phyloP scores from a whole-genome alignment of 495 filamentous ascomycete species.

The Penicillium chermesinum region DNA sequence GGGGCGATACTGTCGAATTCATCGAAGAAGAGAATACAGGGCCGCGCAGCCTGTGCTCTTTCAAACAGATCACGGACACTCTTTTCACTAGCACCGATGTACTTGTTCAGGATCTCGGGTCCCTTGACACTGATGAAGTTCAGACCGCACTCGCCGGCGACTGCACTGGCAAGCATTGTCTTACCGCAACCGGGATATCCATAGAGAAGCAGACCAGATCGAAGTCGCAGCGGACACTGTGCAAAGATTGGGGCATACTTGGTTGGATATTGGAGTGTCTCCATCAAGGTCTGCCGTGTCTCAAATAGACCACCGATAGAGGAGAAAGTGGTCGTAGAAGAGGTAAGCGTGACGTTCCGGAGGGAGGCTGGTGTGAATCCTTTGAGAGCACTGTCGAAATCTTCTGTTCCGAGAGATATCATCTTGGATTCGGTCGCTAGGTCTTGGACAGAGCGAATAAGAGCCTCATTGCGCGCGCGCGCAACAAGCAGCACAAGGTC shows the following conservation, averaged over 20 bases:
- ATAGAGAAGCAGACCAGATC: conserved; percentile 87
- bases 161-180: conserved; percentile 85
- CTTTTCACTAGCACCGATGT: conserved; percentile 95
- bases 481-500: conserved; percentile 82
- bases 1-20: conserved; percentile 97
- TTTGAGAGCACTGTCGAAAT: conserved; percentile 78
- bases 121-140: conserved; percentile 99
- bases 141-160: conserved; percentile 91
- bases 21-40: conserved; percentile 95
- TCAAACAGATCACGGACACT: conserved; percentile 92
- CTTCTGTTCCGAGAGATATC: conserved; percentile 59
- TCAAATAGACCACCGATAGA: conserved; percentile 84
- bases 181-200: conserved; percentile 96
- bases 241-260: conserved; percentile 98
- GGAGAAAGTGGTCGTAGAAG: conserved; percentile 79
- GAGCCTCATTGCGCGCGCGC: conserved; percentile 82
- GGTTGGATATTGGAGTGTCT: conserved; percentile 94
- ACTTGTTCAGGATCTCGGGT: conserved; percentile 97
- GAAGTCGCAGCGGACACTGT: conserved; percentile 84
- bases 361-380: conserved; percentile 94
- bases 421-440: conserved; percentile 29
- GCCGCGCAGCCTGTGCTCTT: conserved; percentile 79
- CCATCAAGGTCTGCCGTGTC: conserved; percentile 80
- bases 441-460: conserved; percentile 64
- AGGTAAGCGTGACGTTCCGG: conserved; percentile 87